Base-by-base conservation (phyloP, 441 rosid genomes). In the Mallotus japonicus region DNA sequence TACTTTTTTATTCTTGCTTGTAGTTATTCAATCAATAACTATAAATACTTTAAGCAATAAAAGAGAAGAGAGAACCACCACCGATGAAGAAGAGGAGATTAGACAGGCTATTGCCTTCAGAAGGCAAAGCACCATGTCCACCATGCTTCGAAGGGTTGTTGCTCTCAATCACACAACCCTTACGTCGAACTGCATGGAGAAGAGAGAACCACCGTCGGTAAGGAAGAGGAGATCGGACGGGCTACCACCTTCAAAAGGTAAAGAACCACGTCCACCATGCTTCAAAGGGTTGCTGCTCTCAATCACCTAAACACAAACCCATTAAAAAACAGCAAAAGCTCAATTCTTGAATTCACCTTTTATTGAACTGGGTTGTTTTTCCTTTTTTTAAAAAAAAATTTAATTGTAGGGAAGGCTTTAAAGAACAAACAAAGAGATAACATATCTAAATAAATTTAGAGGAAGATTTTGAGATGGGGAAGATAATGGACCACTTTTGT, bases 191-290 rank as follows among this genome's bases (percentile, higher is more conserved):
- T 63, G 86, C 14, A 55, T 87, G 98, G 95, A 83, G 55, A 76
- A 32, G 65, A 16, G 19, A 70, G 78, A 70, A 79, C 99, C 99
- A 60, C 99, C 99, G 71, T 98, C 99, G 58, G 98, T 98, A 90
- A 91, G 95, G 77, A 80, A 83, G 84, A 68, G 84, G 82, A 95
- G 98, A 85, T 95, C 84, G 87, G 89, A 57, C 85, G 71, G 85
- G 83, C 81, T 74, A 11, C 76, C 82, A 78, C 79, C 86, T 85
- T 82, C 69, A 4, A 3, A 72, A 77, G 99, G 99, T 89, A 92
- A 85, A 77, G 99, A 98, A 75, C 98, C 99, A 82, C 99, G 99
- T 79, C 99, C 99, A 71, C 98, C 98, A 98, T 95, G 98, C 92
- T 95, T 96, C 86, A 87, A 92, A 85, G 98, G 98, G 90, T 83